phyloP scores from a whole-genome alignment of 768 basidiomycete genomes.

The Trametes maxima region DNA sequence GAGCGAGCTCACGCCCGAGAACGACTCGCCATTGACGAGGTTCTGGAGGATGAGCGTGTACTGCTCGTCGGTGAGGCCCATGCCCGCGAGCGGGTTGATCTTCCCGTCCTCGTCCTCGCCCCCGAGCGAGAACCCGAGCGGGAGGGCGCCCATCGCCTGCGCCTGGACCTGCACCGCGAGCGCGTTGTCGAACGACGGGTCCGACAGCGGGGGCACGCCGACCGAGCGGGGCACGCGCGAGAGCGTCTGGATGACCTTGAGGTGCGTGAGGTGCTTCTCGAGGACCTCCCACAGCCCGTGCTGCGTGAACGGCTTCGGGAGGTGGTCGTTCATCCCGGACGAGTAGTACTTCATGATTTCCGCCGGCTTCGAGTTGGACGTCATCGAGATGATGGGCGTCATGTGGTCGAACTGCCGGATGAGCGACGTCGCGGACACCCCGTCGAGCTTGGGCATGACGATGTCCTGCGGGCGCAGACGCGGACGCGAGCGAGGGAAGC shows the following conservation, averaged over 20 bases:
- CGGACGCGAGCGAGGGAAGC: not conserved
- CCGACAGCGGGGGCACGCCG: conserved; percentile 65
- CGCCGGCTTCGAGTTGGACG: conserved; percentile 89
- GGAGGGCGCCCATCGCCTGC: conserved; percentile 2
- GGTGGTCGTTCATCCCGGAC: conserved; percentile 94
- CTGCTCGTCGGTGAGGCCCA: conserved; percentile 89
- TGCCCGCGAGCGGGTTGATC: conserved; percentile 83
- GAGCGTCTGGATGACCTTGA: conserved; percentile 84
- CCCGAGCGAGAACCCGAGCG: conserved; percentile 25
- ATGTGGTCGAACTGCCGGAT: conserved; percentile 94
- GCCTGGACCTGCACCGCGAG: conserved; percentile 42
- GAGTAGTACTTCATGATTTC: conserved; percentile 92
- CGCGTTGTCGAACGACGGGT: conserved; percentile 55
- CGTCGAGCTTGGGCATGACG: conserved; percentile 89
- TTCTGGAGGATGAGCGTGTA: conserved; percentile 79
- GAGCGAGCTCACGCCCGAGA: conserved; percentile 44
- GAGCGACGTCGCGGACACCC: conserved; percentile 87
- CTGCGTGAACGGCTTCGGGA: conserved; percentile 98
- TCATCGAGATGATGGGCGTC: conserved; percentile 99
- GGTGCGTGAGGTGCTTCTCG: conserved; percentile 89
- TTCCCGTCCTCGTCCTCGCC: conserved; percentile 50
- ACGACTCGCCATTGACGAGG: conserved; percentile 65
- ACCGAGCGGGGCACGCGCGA: conserved; percentile 63
- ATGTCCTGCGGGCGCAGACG: conserved; percentile 65
- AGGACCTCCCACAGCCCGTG: conserved; percentile 90